phyloP scores from a whole-genome alignment of 140 eudicot species.

The Cichorium intybus region DNA sequence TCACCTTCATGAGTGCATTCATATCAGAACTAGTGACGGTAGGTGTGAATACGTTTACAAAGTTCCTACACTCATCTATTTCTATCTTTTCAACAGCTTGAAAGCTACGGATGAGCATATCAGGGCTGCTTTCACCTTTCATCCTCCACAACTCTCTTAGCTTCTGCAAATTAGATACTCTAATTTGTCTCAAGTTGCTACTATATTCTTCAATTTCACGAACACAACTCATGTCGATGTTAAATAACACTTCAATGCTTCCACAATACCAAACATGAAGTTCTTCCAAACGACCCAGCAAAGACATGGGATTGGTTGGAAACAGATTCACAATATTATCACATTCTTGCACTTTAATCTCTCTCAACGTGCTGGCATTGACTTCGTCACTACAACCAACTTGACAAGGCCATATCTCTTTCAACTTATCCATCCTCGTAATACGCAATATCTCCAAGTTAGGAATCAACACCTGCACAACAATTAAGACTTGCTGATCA shows the following conservation, averaged over 20 bases:
- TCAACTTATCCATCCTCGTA: background rate
- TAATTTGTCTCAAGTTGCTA: constrained; percentile 9
- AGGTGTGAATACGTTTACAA: constrained; percentile 14
- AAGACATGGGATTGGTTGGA: constrained; percentile 9
- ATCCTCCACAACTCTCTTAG: constrained; percentile 19
- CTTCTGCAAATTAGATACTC: background rate
- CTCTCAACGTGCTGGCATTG: background rate
- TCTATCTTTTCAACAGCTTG: background rate
- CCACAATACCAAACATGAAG: background rate
- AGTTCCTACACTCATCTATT: background rate
- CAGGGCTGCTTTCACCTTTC: constrained; percentile 1
- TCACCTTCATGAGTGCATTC: no score
- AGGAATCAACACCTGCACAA: background rate
- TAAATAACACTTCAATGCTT: constrained; percentile 18
- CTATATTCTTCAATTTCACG: constrained; percentile 5
- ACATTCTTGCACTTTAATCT: background rate
- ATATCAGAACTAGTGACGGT: background rate
- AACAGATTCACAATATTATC: background rate
- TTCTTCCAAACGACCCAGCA: background rate
- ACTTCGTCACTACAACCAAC: background rate
- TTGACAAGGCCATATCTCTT: constrained; percentile 9
- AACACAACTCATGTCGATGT: background rate
- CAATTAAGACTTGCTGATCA: background rate
- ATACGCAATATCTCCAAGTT: background rate
- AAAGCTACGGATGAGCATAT: background rate